Evolutionary conservation across 371 early-diverging fungal species (phyloP).

Genomic region (Entomophthora muscae): DNA sequence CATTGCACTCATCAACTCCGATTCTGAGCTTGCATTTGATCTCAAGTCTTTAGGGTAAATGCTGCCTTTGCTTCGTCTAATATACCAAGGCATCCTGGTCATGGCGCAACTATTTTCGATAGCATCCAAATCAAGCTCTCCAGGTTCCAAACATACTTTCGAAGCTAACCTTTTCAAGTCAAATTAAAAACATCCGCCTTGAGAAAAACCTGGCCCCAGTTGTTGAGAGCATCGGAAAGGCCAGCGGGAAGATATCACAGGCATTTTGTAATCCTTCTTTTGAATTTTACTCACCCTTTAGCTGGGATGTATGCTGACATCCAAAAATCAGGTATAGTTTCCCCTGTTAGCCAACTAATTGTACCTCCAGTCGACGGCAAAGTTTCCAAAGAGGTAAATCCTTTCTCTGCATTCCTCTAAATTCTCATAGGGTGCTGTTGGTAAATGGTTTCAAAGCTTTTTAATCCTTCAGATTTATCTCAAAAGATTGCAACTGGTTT

Average conservation of each 20-base stretch:
- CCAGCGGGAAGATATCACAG: not conserved
- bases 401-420: not conserved
- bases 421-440: not conserved
- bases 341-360: not conserved
- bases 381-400: not conserved
- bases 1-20: not conserved
- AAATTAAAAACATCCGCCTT: not conserved
- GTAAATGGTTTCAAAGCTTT: not conserved
- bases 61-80: not conserved
- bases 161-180: not conserved
- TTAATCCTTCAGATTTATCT: not conserved
- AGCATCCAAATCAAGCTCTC: not conserved
- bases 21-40: not conserved
- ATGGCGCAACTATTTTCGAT: slow-evolving; percentile 7
- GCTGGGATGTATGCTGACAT: not conserved
- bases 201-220: slow-evolving; percentile 1
- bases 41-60: not conserved
- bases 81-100: not conserved
- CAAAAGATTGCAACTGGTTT: not conserved
- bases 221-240: not conserved
- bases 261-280: not conserved
- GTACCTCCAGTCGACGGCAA: not conserved
- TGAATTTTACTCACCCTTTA: not conserved
- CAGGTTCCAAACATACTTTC: not conserved
- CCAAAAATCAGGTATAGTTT: not conserved